phyloP scores from a whole-genome alignment of 345 rosid species.

The Gossypium ekmanianum region DNA sequence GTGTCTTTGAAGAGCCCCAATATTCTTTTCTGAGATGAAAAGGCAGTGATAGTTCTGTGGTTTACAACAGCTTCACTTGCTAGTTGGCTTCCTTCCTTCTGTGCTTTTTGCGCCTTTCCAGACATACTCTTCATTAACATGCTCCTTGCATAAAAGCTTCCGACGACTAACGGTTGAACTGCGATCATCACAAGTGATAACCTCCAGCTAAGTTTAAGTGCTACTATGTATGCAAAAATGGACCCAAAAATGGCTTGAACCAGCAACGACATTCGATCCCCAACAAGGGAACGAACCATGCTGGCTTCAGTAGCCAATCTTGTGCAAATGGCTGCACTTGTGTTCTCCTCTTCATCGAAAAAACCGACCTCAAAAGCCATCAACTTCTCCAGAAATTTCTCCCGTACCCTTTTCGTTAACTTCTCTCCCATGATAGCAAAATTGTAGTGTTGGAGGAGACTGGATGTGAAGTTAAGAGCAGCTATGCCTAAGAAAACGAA shows the following conservation, averaged over 20 bases:
- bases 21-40: constrained; percentile 65
- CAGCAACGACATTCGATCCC: constrained; percentile 59
- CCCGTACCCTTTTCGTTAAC: constrained; percentile 57
- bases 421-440: constrained; percentile 65
- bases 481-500: constrained; percentile 47
- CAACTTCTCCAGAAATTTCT: constrained; percentile 44
- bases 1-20: constrained; percentile 47
- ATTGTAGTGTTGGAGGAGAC: constrained; percentile 57
- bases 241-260: constrained; percentile 58
- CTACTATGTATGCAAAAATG: constrained; percentile 42
- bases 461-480: constrained; percentile 44
- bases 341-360: constrained; percentile 65
- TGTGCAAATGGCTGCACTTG: constrained; percentile 63
- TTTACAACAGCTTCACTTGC: constrained; percentile 64
- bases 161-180: constrained; percentile 54
- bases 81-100: constrained; percentile 64
- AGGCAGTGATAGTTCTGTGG: constrained; percentile 72
- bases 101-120: constrained; percentile 58
- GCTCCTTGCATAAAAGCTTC: constrained; percentile 50
- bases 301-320: constrained; percentile 59
- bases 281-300: constrained; percentile 53
- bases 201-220: constrained; percentile 52
- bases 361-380: constrained; percentile 62
- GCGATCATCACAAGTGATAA: constrained; percentile 56
- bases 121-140: constrained; percentile 58